Percentiles rank a stretch among this genome's conserved stretches.
phyloP scores from a whole-genome alignment of 345 rosid species.

The Populus deltoides region DNA sequence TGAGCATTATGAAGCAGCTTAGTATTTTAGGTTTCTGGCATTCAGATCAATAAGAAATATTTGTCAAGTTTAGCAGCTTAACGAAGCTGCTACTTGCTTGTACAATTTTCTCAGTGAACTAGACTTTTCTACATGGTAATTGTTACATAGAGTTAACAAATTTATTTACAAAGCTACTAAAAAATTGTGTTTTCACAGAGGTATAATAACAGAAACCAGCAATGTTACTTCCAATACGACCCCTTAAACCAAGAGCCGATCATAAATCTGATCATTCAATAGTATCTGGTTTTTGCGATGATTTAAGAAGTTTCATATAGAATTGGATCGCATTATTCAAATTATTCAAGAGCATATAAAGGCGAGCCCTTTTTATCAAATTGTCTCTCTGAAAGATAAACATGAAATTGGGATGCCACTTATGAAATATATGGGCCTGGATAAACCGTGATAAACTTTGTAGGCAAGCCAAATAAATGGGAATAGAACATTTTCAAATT shows the following conservation, averaged over 20 bases:
- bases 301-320: neutral
- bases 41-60: neutral
- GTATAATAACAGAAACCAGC: neutral
- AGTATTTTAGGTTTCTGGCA: neutral
- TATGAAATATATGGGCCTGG: slow-evolving; percentile 3
- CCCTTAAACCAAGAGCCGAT: neutral
- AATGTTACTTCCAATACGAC: neutral
- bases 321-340: neutral
- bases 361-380: neutral
- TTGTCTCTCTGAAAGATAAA: neutral
- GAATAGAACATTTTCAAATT: slow-evolving; percentile 5
- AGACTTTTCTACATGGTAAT: neutral
- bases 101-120: neutral
- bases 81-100: neutral
- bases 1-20: neutral
- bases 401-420: neutral
- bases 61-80: neutral
- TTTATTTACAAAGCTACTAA: neutral
- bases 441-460: neutral
- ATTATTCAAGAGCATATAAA: neutral
- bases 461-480: neutral
- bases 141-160: neutral
- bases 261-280: neutral
- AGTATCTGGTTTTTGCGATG: neutral
- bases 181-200: neutral